These are phyloP conservation scores for Lanmaoa rubissima DNA, from an alignment of 768 basidiomycete species.

Conservation along the genomic window DNA sequence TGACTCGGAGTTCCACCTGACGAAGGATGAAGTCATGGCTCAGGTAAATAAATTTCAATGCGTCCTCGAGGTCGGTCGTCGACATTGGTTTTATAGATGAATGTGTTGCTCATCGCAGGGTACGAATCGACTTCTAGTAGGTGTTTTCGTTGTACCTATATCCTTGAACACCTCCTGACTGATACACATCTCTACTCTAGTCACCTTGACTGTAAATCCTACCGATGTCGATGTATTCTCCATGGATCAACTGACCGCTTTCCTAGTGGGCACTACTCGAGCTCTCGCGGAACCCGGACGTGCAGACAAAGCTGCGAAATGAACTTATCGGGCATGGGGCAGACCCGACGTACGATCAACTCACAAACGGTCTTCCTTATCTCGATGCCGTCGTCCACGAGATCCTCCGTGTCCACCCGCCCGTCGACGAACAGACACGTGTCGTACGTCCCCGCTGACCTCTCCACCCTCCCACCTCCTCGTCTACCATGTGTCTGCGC, in stretches of 20 bases:
- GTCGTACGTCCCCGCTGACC: neutral
- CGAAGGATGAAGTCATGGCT: slow-evolving; percentile 29
- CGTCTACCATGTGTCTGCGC: neutral
- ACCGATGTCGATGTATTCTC: neutral
- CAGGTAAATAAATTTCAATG: slow-evolving; percentile 13
- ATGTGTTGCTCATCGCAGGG: slow-evolving; percentile 9
- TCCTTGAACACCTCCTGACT: neutral
- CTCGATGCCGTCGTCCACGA: slow-evolving; percentile 51
- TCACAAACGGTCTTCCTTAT: slow-evolving; percentile 47
- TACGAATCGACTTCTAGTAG: slow-evolving; percentile 17
- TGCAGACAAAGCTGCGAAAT: slow-evolving; percentile 43
- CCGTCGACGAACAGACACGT: neutral
- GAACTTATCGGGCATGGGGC: slow-evolving; percentile 42
- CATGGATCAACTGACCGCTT: neutral
- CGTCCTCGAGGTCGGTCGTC: neutral
- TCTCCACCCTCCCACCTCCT: slow-evolving; percentile 36
- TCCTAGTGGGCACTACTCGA: slow-evolving; percentile 48
- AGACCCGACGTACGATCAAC: slow-evolving; percentile 55
- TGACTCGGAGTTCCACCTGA: slow-evolving; percentile 24
- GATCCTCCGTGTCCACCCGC: slow-evolving; percentile 29
- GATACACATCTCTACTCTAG: neutral
- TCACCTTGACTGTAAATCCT: slow-evolving; percentile 11
- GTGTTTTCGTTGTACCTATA: neutral
- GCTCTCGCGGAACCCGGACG: neutral
- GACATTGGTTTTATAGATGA: slow-evolving; percentile 21